These are phyloP conservation scores for Mallotus japonicus DNA, from an alignment of 441 rosid genomes.

Conservation along the genomic window DNA sequence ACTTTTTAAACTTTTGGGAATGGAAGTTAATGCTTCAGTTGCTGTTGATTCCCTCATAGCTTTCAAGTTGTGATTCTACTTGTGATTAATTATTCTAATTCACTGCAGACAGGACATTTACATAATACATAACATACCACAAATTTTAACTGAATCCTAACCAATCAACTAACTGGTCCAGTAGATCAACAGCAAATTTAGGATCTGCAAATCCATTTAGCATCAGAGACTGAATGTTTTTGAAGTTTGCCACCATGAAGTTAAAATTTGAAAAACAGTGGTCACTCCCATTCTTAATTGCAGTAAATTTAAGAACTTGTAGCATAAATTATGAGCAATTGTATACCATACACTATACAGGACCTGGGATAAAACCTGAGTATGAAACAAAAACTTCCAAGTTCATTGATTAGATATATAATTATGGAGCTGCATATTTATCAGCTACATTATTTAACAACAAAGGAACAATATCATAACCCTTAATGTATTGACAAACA, in stretches of 20 bases:
- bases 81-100: neutral
- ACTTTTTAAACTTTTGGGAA: neutral
- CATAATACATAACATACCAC: neutral
- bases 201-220: neutral
- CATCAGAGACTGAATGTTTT: neutral
- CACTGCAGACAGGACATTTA: neutral
- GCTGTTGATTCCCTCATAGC: neutral
- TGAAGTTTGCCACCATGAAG: neutral
- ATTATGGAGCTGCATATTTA: neutral
- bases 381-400: neutral
- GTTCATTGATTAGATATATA: neutral
- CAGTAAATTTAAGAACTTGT: neutral
- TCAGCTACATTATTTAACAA: neutral
- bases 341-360: too few relatives aligned
- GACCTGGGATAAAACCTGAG: neutral
- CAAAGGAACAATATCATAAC: neutral
- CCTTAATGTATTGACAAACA: neutral
- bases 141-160: neutral
- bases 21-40: neutral
- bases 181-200: constrained; percentile 9
- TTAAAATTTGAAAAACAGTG: neutral
- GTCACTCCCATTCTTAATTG: neutral
- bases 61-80: neutral
- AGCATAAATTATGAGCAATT: too few relatives aligned
- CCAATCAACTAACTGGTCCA: neutral